Evolutionary conservation across 352 stramenopile genomes (phyloP), one percentile per base, ranked within the genome.

Genomic region (Pythium chondricola): DNA sequence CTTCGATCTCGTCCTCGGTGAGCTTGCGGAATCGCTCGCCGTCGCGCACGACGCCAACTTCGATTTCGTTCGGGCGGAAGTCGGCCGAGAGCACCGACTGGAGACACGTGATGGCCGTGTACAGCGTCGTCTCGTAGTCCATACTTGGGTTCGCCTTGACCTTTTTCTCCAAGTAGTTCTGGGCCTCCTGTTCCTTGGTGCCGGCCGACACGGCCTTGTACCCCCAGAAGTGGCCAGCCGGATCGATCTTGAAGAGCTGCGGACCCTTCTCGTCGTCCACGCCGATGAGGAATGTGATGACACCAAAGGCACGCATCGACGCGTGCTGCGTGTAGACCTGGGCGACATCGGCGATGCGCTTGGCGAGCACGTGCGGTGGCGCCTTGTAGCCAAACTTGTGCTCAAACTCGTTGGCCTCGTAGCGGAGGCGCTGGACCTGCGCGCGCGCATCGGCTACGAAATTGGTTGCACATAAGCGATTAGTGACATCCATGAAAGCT

Each of bases 111-210:
- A 99, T 98, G 41, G 95, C 95, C 27, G 88, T 97, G 64, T 97
- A 74, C 58, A 99, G 83, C 40, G 95, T 97, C 40, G 90, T 78
- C 61, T 97, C 85, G n/a, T 85, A 69, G 63, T 96, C 82, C 79
- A 98, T 97, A 27, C 50, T 54, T n/a, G 73, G 50, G 62, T 95
- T 92, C 43, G 79, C 75, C 71, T 95, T 94, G 22, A 98, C 85
- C 73, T 97, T 96, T 72, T 99, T 99, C 74, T 99, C 97, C 37
- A 99, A 81, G 77, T 98, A 98, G 69, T 98, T 99, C 56, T 97
- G 96, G 25, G 96, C 96, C 73, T 99, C 96, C 74, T 99, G 95
- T 61, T 98, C 93, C 77, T 99, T 99, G 13, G 88, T 71, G 17
- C 97, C 97, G 1, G 89, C 83, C 7, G 96, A 88, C 5, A 93